Conservation (phyloP, 2,329 filamentous ascomycete genomes). For the Fusarium sp. region DNA sequence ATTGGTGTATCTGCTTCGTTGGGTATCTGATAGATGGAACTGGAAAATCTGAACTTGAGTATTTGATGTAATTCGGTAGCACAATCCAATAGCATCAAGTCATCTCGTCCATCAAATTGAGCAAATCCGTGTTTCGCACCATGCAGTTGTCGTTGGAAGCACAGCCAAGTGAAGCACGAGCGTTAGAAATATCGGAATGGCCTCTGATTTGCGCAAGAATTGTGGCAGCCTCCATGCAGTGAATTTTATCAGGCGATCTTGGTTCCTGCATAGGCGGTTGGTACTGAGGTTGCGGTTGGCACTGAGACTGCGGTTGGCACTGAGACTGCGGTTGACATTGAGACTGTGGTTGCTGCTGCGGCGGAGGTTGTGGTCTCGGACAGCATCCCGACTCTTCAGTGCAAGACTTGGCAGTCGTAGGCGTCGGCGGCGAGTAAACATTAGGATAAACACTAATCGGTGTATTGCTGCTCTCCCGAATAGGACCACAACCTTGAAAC, state of each 20-base stretch:
- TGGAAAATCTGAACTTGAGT: slow-evolving; percentile 26
- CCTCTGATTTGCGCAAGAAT: slow-evolving; percentile 56
- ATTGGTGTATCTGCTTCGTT: slow-evolving; percentile 79
- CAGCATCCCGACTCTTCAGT: slow-evolving; percentile 16
- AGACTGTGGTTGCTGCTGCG: not conserved
- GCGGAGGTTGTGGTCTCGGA: not conserved
- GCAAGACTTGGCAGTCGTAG: not conserved
- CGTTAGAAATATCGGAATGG: slow-evolving; percentile 43
- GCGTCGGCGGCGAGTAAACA: not conserved
- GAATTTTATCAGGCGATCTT: slow-evolving; percentile 36
- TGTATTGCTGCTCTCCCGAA: not conserved
- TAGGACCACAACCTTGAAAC: not conserved
- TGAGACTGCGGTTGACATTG: not conserved
- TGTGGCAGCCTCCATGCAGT: slow-evolving; percentile 44
- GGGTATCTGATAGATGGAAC: slow-evolving; percentile 62
- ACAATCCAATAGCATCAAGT: slow-evolving; percentile 9
- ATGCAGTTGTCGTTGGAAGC: slow-evolving; percentile 43
- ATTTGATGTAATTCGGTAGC: too few species aligned
- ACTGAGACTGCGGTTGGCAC: not conserved
- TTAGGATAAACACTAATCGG: not conserved
- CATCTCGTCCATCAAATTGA: slow-evolving; percentile 50
- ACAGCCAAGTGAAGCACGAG: slow-evolving; percentile 49
- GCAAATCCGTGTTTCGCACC: slow-evolving; percentile 51
- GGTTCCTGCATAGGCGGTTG: not conserved
- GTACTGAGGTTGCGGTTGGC: not conserved